Conservation (phyloP, 2,329 filamentous ascomycete genomes). For the Trichoderma endophyticum region DNA sequence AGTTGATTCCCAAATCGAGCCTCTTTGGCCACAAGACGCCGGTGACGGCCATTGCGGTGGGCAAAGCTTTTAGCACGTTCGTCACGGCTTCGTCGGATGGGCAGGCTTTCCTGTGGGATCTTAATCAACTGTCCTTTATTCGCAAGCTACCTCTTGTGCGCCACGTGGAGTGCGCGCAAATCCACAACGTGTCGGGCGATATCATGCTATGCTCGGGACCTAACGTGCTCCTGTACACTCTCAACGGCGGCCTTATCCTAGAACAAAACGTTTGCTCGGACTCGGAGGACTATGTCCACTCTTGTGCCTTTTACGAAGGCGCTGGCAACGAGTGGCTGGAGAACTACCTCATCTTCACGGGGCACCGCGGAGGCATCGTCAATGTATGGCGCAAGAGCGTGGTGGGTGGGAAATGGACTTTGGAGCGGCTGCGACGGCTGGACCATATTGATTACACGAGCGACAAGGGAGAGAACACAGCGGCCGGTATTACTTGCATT, state of each 20-base stretch:
- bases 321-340: slow-evolving; percentile 88
- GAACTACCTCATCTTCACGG: slow-evolving; percentile 81
- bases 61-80: slow-evolving; percentile 82
- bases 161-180: slow-evolving; percentile 68
- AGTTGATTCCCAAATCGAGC: slow-evolving; percentile 73
- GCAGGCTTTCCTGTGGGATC: slow-evolving; percentile 85
- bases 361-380: slow-evolving; percentile 78
- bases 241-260: slow-evolving; percentile 81
- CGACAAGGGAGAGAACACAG: slow-evolving; percentile 54
- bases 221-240: slow-evolving; percentile 73
- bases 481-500: slow-evolving; percentile 80
- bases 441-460: slow-evolving; percentile 71
- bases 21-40: slow-evolving; percentile 88
- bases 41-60: slow-evolving; percentile 78
- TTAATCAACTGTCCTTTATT: slow-evolving; percentile 86
- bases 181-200: slow-evolving; percentile 89
- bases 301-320: slow-evolving; percentile 91
- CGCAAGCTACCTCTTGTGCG: slow-evolving; percentile 63
- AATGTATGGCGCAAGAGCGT: slow-evolving; percentile 68
- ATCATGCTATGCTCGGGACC: slow-evolving; percentile 80
- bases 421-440: slow-evolving; percentile 76
- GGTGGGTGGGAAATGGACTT: slow-evolving; percentile 61
- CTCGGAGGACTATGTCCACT: slow-evolving; percentile 72
- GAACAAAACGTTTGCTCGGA: slow-evolving; percentile 74
- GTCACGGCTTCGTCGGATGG: slow-evolving; percentile 81